Evolutionary conservation across 129 eudicot species (phyloP).

Genomic region (Erigeron canadensis): DNA sequence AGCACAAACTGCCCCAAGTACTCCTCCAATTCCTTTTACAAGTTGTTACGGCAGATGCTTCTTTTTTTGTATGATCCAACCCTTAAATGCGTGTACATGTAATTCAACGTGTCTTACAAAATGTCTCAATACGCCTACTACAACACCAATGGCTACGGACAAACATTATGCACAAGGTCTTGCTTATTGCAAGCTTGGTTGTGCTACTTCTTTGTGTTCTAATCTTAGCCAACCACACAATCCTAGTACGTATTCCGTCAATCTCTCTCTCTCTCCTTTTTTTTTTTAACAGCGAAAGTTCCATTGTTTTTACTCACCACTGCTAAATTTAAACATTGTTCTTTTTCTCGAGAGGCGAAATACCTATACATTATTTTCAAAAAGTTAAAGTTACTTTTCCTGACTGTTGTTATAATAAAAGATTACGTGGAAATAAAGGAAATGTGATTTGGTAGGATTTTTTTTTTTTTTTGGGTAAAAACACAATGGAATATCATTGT

Average conservation of each 20-base stretch:
- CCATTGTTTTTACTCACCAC: too few species aligned
- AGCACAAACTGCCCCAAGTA: slow-evolving; percentile 23
- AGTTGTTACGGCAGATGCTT: slow-evolving; percentile 67
- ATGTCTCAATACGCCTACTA: slow-evolving; percentile 43
- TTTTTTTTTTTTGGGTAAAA: too few species aligned
- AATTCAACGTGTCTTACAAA: slow-evolving; percentile 57
- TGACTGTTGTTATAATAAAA: too few species aligned
- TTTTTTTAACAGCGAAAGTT: not conserved
- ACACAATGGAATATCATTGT: too few species aligned
- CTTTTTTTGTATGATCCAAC: slow-evolving; percentile 55
- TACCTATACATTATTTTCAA: too few species aligned
- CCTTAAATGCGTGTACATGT: slow-evolving; percentile 62
- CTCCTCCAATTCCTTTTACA: slow-evolving; percentile 32
- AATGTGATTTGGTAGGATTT: too few species aligned
- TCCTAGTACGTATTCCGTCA: slow-evolving; percentile 42
- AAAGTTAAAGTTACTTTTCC: too few species aligned
- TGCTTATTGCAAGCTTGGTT: slow-evolving; percentile 76
- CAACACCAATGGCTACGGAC: slow-evolving; percentile 16
- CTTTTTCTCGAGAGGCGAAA: too few species aligned
- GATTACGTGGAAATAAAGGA: too few species aligned
- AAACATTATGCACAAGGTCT: slow-evolving; percentile 31
- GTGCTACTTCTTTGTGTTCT: slow-evolving; percentile 70
- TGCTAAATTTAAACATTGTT: too few species aligned
- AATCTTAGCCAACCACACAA: slow-evolving; percentile 37
- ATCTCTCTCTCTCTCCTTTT: too few species aligned